Evolutionary conservation across 306 rosid species (phyloP).

Genomic region (Cotoneaster glaucophyllus): DNA sequence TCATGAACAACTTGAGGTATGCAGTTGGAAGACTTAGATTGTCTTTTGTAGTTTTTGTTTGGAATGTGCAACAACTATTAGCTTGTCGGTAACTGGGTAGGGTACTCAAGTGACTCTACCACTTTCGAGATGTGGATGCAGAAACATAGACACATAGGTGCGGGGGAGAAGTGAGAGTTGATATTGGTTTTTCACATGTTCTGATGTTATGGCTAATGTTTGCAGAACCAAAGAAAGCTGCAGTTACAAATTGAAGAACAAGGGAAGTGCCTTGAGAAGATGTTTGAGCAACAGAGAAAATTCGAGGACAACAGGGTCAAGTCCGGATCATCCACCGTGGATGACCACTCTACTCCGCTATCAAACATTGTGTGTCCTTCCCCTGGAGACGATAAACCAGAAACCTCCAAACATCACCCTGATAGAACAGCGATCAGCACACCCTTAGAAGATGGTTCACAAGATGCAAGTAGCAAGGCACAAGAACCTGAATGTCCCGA

Average conservation of each 20-base stretch:
- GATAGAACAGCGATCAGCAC: conserved; percentile 14
- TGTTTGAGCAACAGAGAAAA: conserved; percentile 73
- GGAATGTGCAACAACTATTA: not conserved
- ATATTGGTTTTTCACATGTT: not conserved
- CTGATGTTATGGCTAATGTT: conserved; percentile 16
- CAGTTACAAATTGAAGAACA: conserved; percentile 87
- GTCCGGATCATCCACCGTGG: conserved; percentile 31
- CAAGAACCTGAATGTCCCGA: conserved; percentile 22
- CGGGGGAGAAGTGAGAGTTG: not conserved
- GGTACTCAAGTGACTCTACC: not conserved
- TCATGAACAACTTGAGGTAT: conserved; percentile 97
- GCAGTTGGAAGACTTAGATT: conserved; percentile 2
- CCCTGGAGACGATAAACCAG: conserved; percentile 11
- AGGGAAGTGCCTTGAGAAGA: conserved; percentile 68
- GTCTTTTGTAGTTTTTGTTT: not conserved
- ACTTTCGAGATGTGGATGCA: not conserved
- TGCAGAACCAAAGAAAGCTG: conserved; percentile 75
- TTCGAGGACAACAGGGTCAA: conserved; percentile 45
- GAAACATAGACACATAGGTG: not conserved
- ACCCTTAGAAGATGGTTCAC: conserved; percentile 23
- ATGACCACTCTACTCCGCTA: conserved; percentile 25
- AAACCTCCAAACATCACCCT: conserved; percentile 18
- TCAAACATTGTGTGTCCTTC: conserved; percentile 20
- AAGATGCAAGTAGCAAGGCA: conserved; percentile 2
- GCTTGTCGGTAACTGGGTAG: not conserved